Conservation (phyloP, 78 protist genomes). For the Isochrysis galbana region DNA sequence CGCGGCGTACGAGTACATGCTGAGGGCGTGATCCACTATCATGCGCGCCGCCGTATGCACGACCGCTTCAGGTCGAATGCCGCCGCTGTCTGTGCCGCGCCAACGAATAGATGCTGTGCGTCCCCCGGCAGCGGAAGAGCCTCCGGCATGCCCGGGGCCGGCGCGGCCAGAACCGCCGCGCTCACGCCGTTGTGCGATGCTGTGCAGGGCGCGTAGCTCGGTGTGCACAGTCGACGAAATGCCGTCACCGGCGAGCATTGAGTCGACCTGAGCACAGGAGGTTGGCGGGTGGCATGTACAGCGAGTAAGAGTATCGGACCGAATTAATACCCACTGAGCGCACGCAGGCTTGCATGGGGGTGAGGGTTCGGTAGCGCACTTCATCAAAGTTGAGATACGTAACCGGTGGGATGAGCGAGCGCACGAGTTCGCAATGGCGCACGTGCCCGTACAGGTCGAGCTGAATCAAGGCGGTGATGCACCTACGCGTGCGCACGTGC, state of each 20-base stretch:
- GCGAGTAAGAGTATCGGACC: too few species aligned
- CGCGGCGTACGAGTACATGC: constrained; percentile 10
- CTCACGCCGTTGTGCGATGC: not conserved
- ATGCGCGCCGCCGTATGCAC: not conserved
- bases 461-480: not conserved
- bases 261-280: not conserved
- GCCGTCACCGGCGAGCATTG: not conserved
- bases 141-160: too few species aligned
- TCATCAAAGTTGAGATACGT: not conserved
- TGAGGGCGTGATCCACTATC: not conserved
- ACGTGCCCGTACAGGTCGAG: not conserved
- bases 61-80: not conserved
- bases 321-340: too few species aligned
- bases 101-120: not conserved
- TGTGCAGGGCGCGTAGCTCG: not conserved
- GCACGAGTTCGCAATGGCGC: not conserved
- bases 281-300: too few species aligned
- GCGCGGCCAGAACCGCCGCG: too few species aligned
- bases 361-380: not conserved
- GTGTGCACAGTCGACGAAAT: not conserved
- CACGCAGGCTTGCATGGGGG: not conserved
- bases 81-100: not conserved
- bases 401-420: not conserved
- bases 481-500: not conserved
- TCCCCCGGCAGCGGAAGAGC: too few species aligned